Percentiles rank a stretch among this genome's conserved stretches.
phyloP scores from a whole-genome alignment of 352 stramenopile genomes.

The Globisporangium abappressorium region DNA sequence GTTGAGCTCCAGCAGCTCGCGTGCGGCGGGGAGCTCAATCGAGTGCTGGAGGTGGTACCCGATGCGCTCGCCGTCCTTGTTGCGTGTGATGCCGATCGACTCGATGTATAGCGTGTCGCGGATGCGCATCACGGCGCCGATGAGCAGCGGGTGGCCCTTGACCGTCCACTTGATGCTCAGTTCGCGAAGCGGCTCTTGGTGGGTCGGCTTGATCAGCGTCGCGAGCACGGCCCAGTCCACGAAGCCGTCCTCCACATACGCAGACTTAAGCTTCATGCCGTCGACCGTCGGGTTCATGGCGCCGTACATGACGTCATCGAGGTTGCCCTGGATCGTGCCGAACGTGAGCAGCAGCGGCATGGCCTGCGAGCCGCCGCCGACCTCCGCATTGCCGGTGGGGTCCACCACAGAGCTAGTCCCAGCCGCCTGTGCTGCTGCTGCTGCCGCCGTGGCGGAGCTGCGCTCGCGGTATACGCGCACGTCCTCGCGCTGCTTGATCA shows the following conservation, averaged over 20 bases:
- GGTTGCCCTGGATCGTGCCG: constrained; percentile 28
- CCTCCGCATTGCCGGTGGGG: neutral
- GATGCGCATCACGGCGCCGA: constrained; percentile 33
- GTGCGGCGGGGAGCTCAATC: constrained; percentile 32
- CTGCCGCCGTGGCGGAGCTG: neutral
- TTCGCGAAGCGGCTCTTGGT: constrained; percentile 41
- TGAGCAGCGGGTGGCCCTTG: constrained; percentile 21
- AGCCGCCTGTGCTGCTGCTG: neutral
- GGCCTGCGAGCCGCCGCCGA: neutral
- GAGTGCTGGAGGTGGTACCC: constrained; percentile 59
- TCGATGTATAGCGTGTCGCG: constrained; percentile 62
- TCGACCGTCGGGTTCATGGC: constrained; percentile 46
- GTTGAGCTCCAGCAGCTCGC: constrained; percentile 35
- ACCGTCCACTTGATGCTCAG: constrained; percentile 65
- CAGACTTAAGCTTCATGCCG: constrained; percentile 49
- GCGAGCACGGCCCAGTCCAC: constrained; percentile 45
- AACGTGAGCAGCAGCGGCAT: constrained; percentile 25
- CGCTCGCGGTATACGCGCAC: constrained; percentile 21
- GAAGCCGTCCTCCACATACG: constrained; percentile 49
- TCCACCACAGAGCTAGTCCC: neutral
- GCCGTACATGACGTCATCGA: constrained; percentile 65
- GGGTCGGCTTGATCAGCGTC: constrained; percentile 29
- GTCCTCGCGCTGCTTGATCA: constrained; percentile 37
- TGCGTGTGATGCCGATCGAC: constrained; percentile 37
- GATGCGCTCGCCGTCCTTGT: constrained; percentile 36